A percentile compares a stretch with the other conserved stretches of the same genome.
These are phyloP conservation scores for Paramecium biaurelia DNA, from an alignment of 73 alveolate species.

Conservation along the genomic window DNA sequence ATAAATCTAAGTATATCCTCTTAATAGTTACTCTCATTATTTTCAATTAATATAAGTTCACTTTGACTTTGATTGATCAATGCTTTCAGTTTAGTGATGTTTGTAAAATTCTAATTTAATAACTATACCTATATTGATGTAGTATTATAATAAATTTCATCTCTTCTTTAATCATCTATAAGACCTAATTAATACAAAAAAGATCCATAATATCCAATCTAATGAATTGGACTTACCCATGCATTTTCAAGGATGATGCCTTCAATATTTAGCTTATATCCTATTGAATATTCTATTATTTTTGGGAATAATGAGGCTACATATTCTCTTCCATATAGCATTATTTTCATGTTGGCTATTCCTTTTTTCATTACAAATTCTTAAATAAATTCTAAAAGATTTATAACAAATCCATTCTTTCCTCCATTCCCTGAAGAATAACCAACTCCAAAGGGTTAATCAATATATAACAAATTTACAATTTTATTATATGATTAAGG, in stretches of 20 bases:
- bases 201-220: neutral
- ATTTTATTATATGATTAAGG: neutral
- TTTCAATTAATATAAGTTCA: neutral
- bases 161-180: neutral
- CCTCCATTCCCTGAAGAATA: neutral
- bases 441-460: neutral
- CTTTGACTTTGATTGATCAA: neutral
- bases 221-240: slow-evolving; percentile 8
- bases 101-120: neutral
- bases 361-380: neutral
- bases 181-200: neutral
- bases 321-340: neutral
- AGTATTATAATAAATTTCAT: neutral
- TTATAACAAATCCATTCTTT: neutral
- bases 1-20: neutral
- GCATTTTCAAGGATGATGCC: neutral
- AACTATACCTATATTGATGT: neutral
- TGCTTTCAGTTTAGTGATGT: neutral
- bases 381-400: neutral
- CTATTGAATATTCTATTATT: neutral
- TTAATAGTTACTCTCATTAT: neutral
- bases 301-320: neutral
- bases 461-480: neutral
- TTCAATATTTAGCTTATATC: neutral
- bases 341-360: neutral